Percentiles rank a stretch among this genome's conserved stretches.
Evolutionary conservation across 257 asterid species (phyloP).

Genomic region (Craterostigma plantagineum): DNA sequence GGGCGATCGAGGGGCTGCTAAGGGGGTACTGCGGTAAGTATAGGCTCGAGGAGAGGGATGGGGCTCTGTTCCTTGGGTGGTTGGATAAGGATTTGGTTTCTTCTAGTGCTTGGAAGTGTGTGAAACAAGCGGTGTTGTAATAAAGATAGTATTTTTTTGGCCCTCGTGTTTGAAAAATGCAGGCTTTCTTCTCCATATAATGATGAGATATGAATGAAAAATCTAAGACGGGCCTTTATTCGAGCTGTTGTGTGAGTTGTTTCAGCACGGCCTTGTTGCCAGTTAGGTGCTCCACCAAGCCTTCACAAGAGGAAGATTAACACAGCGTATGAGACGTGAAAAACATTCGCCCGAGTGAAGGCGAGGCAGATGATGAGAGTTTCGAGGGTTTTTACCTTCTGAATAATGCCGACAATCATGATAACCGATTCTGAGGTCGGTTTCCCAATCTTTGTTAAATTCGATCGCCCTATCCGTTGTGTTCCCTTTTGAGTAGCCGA

Average conservation of each 20-base stretch:
- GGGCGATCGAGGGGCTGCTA: conserved; percentile 26
- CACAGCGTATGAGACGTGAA: not conserved
- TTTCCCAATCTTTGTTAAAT: conserved; percentile 48
- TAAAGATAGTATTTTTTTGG: too few relatives aligned
- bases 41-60: conserved; percentile 26
- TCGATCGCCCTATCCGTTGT: conserved; percentile 16
- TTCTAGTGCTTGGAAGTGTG: conserved; percentile 45
- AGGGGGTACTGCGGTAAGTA: conserved; percentile 28
- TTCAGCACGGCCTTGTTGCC: conserved; percentile 25
- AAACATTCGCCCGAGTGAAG: not conserved
- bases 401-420: conserved; percentile 65
- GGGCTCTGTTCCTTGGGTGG: conserved; percentile 57
- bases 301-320: conserved; percentile 10
- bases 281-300: conserved; percentile 46
- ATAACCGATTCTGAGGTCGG: conserved; percentile 33
- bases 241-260: conserved; percentile 8
- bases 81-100: conserved; percentile 35
- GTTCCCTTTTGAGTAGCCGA: conserved; percentile 31
- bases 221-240: too few relatives aligned
- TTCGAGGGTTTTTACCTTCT: conserved; percentile 24
- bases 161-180: too few relatives aligned
- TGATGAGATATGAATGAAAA: too few relatives aligned
- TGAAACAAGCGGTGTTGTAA: too few relatives aligned
- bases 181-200: too few relatives aligned
- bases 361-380: not conserved